These are phyloP conservation scores for Lepidium sativum DNA, from an alignment of 345 rosid species.

Conservation along the genomic window DNA sequence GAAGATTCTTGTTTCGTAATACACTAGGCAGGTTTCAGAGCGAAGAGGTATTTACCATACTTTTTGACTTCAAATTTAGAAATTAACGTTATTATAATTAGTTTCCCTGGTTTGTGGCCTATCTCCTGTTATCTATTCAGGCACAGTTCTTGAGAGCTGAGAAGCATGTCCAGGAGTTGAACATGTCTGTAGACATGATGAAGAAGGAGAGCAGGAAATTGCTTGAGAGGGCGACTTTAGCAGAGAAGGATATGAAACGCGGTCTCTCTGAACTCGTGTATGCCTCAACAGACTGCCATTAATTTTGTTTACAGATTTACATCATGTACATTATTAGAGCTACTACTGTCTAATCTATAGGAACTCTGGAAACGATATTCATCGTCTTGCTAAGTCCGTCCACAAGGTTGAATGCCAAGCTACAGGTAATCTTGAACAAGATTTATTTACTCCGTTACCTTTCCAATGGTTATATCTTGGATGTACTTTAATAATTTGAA, in stretches of 20 bases:
- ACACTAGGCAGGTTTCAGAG: slow-evolving; percentile 70
- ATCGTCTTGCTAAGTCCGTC: slow-evolving; percentile 59
- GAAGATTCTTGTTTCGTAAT: too few species aligned
- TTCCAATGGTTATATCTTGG: neutral
- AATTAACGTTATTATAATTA: neutral
- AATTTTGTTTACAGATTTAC: neutral
- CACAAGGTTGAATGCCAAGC: slow-evolving; percentile 71
- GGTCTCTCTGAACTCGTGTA: slow-evolving; percentile 77
- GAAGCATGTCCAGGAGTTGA: slow-evolving; percentile 65
- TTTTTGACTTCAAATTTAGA: neutral
- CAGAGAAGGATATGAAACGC: slow-evolving; percentile 73
- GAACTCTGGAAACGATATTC: slow-evolving; percentile 63
- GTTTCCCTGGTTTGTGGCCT: neutral
- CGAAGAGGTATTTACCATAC: slow-evolving; percentile 63
- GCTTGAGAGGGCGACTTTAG: slow-evolving; percentile 82
- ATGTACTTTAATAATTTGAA: neutral
- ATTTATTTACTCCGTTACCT: neutral
- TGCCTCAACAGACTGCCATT: neutral
- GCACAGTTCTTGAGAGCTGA: slow-evolving; percentile 70
- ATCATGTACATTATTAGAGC: slow-evolving; percentile 6
- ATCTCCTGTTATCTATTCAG: slow-evolving; percentile 29
- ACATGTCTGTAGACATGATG: slow-evolving; percentile 71
- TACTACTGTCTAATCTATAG: slow-evolving; percentile 32
- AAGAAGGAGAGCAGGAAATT: slow-evolving; percentile 78
- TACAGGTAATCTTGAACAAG: slow-evolving; percentile 40